Evolutionary conservation across 2,329 filamentous ascomycete genomes (phyloP).

Genomic region (Phyllosticta capitalensis): DNA sequence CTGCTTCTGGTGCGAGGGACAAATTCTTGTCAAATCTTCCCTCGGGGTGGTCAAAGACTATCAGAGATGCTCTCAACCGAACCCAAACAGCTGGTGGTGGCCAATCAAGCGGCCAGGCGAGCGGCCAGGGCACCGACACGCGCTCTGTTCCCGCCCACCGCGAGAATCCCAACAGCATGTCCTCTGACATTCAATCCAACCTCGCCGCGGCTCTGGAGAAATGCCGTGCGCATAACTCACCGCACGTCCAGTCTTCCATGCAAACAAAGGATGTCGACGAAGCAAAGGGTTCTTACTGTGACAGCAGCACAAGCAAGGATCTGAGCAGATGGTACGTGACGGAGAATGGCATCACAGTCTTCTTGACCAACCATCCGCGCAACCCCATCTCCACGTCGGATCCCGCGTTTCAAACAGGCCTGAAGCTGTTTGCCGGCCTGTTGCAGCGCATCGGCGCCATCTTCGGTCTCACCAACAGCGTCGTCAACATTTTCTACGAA

Average conservation of each 20-base stretch:
- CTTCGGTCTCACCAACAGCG: constrained; percentile 31
- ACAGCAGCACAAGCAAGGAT: constrained; percentile 64
- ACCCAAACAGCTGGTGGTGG: constrained; percentile 10
- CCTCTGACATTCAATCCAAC: constrained; percentile 17
- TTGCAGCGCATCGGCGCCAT: neutral
- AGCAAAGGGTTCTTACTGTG: constrained; percentile 70
- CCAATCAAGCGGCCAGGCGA: neutral
- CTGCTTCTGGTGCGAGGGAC: constrained; percentile 12
- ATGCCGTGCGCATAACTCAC: constrained; percentile 66
- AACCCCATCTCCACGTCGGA: neutral
- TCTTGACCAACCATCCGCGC: neutral
- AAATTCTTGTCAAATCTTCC: constrained; percentile 25
- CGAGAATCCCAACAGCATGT: constrained; percentile 4
- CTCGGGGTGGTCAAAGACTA: neutral
- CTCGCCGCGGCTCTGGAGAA: constrained; percentile 60
- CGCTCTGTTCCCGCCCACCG: neutral
- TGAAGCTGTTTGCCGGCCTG: neutral
- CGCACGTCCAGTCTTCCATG: constrained; percentile 62
- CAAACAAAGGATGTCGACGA: constrained; percentile 67
- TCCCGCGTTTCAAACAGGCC: neutral
- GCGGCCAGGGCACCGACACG: neutral
- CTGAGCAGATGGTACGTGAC: constrained; percentile 31
- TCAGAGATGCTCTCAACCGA: constrained; percentile 16
- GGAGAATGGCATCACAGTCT: constrained; percentile 3
- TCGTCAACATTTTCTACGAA: constrained; percentile 49